These are phyloP conservation scores for Candida peoriensis DNA, from an alignment of 805 yeast genomes.

Conservation along the genomic window DNA sequence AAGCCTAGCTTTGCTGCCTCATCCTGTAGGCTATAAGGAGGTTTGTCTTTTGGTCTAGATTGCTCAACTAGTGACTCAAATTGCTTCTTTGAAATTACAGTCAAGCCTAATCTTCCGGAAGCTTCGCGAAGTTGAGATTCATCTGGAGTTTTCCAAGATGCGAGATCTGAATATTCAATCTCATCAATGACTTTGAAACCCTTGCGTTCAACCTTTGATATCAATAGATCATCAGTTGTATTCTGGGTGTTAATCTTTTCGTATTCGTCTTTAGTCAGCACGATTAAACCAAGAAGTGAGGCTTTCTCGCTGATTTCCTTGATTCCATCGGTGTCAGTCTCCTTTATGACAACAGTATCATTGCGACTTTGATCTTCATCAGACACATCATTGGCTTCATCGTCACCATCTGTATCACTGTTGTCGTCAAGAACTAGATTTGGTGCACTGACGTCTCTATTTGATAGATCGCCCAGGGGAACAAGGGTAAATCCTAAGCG, in stretches of 20 bases:
- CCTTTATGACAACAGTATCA: slow-evolving; percentile 11
- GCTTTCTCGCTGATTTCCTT: slow-evolving; percentile 11
- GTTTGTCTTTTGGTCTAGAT: not conserved
- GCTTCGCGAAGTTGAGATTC: slow-evolving; percentile 15
- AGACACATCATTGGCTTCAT: slow-evolving; percentile 8
- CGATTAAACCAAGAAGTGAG: slow-evolving; percentile 19
- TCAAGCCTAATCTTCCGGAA: slow-evolving; percentile 13
- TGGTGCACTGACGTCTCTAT: slow-evolving; percentile 1
- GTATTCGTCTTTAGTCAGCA: slow-evolving; percentile 22
- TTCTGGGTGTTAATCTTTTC: slow-evolving; percentile 11
- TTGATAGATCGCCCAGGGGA: slow-evolving; percentile 4
- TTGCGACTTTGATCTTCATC: slow-evolving; percentile 9
- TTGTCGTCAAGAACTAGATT: slow-evolving; percentile 5
- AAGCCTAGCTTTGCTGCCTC: slow-evolving; percentile 4
- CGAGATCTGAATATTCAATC: slow-evolving; percentile 10
- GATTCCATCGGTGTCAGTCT: slow-evolving; percentile 5
- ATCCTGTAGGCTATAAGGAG: slow-evolving; percentile 2
- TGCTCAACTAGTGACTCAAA: slow-evolving; percentile 14
- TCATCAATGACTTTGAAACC: slow-evolving; percentile 22
- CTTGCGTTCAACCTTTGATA: slow-evolving; percentile 2
- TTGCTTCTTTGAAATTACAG: slow-evolving; percentile 20
- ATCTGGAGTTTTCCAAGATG: slow-evolving; percentile 7
- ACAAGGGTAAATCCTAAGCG: slow-evolving; percentile 14
- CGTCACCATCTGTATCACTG: slow-evolving; percentile 12
- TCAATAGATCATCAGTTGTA: slow-evolving; percentile 1